Percentiles rank a stretch among this genome's conserved stretches.
These are phyloP conservation scores for Yamadazyma conglobata DNA, from an alignment of 1,139 yeast genomes.

Conservation along the genomic window DNA sequence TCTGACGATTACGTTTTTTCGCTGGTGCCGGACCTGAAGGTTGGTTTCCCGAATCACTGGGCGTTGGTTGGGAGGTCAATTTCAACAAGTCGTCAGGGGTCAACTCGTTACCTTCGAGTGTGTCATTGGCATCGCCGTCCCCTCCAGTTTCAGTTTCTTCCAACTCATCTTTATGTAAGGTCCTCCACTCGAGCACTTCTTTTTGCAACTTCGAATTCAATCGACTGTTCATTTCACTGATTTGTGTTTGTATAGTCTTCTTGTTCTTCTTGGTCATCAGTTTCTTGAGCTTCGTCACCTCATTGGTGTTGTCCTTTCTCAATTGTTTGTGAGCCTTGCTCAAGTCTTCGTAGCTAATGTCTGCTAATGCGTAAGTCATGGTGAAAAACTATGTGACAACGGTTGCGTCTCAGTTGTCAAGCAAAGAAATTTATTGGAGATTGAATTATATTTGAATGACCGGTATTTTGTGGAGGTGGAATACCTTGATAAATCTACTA, in stretches of 20 bases:
- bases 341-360: constrained; percentile 42
- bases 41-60: neutral
- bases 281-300: constrained; percentile 72
- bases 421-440: too few relatives aligned
- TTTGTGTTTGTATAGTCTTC: constrained; percentile 52
- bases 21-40: constrained; percentile 10
- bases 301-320: constrained; percentile 58
- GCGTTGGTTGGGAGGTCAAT: neutral
- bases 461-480: too few relatives aligned
- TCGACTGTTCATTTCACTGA: constrained; percentile 56
- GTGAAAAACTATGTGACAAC: too few relatives aligned
- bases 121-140: neutral
- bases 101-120: too few relatives aligned
- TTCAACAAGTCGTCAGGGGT: constrained; percentile 60
- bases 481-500: too few relatives aligned
- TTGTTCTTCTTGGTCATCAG: constrained; percentile 80
- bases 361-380: too few relatives aligned
- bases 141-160: neutral
- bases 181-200: constrained; percentile 36
- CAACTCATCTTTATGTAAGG: constrained; percentile 3
- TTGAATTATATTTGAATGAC: too few relatives aligned
- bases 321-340: constrained; percentile 67
- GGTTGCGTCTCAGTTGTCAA: too few relatives aligned
- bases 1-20: constrained; percentile 71
- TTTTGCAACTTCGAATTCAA: constrained; percentile 49